phyloP scores from a whole-genome alignment of 1,284 basidiomycete genomes.

The Ceratobasidium sp. region DNA sequence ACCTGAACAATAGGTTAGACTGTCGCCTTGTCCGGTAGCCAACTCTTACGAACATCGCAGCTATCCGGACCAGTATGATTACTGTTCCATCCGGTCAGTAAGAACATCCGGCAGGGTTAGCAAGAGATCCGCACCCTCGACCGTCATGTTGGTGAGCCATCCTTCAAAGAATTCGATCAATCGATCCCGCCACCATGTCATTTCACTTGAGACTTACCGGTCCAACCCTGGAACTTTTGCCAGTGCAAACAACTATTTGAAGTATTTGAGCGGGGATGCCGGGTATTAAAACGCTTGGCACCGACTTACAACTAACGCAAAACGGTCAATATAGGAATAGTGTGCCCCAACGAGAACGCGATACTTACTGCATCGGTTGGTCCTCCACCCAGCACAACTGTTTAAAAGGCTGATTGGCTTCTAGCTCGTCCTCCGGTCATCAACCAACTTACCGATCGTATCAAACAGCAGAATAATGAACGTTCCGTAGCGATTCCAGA shows the following conservation, averaged over 20 bases:
- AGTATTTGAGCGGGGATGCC: neutral
- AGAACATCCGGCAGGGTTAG: neutral
- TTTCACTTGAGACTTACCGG: constrained; percentile 3
- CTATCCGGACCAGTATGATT: constrained; percentile 38
- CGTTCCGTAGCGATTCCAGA: constrained; percentile 39
- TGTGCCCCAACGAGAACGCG: neutral
- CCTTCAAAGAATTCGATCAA: constrained; percentile 26
- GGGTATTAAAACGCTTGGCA: neutral
- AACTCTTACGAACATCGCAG: constrained; percentile 26
- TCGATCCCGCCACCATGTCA: neutral
- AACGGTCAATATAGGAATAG: constrained; percentile 6
- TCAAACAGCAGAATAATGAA: constrained; percentile 35
- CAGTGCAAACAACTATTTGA: constrained; percentile 29
- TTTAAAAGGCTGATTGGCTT: neutral
- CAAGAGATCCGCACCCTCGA: constrained; percentile 22
- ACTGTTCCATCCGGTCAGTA: neutral
- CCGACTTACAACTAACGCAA: constrained; percentile 26
- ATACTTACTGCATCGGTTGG: constrained; percentile 33
- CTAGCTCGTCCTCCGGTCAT: too few relatives aligned
- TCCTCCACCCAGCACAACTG: constrained; percentile 35
- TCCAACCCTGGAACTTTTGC: constrained; percentile 41
- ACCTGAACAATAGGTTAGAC: constrained; percentile 9
- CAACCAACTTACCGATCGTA: constrained; percentile 22
- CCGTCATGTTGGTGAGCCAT: constrained; percentile 40
- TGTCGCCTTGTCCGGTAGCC: neutral